These are phyloP conservation scores for Cercophora samala DNA, from an alignment of 495 filamentous ascomycete species.

Conservation along the genomic window DNA sequence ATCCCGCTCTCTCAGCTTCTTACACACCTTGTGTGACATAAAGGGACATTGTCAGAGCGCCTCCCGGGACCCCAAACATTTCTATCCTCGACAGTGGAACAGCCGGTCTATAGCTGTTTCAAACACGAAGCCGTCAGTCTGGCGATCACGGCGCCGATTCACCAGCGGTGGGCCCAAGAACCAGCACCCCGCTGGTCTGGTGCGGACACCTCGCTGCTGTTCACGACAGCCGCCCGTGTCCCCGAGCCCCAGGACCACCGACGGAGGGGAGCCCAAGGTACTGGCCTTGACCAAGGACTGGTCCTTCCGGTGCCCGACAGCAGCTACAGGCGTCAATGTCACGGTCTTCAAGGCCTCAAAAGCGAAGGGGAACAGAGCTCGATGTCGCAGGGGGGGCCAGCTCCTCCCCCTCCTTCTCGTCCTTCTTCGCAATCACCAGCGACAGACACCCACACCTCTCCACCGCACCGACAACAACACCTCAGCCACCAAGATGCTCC, in stretches of 20 bases:
- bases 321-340: constrained; percentile 50
- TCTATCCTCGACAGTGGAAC: constrained; percentile 14
- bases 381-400: constrained; percentile 58
- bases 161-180: constrained; percentile 23
- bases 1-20: constrained; percentile 9
- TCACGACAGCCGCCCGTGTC: constrained; percentile 19
- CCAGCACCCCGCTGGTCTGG: constrained; percentile 29
- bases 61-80: constrained; percentile 3
- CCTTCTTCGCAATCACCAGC: constrained; percentile 32
- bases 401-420: constrained; percentile 47
- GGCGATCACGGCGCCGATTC: constrained; percentile 33
- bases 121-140: constrained; percentile 25
- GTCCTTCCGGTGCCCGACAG: constrained; percentile 19
- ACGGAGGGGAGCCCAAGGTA: constrained; percentile 35
- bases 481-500: constrained; percentile 27
- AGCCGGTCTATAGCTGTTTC: constrained; percentile 8
- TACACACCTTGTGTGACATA: constrained; percentile 17
- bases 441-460: constrained; percentile 28
- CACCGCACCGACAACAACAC: constrained; percentile 28
- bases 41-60: constrained; percentile 9
- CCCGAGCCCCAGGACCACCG: constrained; percentile 19
- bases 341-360: constrained; percentile 45
- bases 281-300: constrained; percentile 25
- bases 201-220: constrained; percentile 21
- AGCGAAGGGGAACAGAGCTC: constrained; percentile 56